A percentile compares a stretch with the other conserved stretches of the same genome.
Conservation (phyloP, 768 basidiomycete genomes). For the Mrakia gelida region DNA sequence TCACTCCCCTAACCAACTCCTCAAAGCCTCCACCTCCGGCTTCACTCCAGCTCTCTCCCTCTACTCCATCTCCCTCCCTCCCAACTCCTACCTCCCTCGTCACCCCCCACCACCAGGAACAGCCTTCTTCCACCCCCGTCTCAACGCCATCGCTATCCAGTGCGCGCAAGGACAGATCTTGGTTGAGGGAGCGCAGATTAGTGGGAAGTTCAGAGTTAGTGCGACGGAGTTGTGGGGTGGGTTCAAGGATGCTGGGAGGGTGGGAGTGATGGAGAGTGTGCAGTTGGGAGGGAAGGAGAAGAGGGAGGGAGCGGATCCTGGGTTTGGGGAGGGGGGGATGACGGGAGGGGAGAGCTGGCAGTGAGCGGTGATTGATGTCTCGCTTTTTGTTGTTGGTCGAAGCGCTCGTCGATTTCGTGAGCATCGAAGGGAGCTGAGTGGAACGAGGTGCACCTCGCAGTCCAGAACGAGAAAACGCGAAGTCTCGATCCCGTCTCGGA, state of each 20-base stretch:
- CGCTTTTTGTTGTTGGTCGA: background rate
- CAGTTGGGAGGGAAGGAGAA: background rate
- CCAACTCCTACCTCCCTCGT: background rate
- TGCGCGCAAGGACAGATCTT: background rate
- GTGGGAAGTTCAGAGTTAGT: background rate
- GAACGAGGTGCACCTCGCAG: no score
- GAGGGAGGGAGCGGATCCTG: background rate
- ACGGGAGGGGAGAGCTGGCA: background rate
- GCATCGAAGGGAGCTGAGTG: background rate
- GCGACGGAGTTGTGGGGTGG: conserved; percentile 6
- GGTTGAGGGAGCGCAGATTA: background rate
- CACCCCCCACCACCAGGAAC: background rate
- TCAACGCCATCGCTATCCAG: conserved; percentile 17
- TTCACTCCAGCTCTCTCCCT: background rate
- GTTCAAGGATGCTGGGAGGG: conserved; percentile 16
- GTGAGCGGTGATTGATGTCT: background rate
- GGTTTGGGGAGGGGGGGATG: background rate
- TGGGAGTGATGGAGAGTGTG: conserved; percentile 8
- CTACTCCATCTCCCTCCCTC: background rate
- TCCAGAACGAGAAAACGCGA: no score
- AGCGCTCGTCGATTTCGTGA: no score
- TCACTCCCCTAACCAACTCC: conserved; percentile 8
- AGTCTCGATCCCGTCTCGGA: no score
- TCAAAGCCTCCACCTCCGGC: background rate
- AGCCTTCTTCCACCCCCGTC: background rate